Base-by-base conservation (phyloP, 352 stramenopile genomes). In the Pythium sp. region DNA sequence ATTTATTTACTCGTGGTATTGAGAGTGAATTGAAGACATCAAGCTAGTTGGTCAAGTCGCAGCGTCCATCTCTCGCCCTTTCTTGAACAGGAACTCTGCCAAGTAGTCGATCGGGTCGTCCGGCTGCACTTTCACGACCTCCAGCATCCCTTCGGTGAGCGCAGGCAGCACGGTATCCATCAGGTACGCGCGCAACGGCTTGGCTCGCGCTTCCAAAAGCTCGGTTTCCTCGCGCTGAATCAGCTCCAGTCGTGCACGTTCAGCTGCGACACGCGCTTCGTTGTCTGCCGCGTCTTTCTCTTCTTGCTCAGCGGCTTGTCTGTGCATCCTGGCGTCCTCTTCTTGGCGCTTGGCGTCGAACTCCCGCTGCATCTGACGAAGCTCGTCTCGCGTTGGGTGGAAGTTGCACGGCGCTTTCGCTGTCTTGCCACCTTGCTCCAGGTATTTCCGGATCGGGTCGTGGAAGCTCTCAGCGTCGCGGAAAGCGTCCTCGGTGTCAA, bases 51-150 rank as follows among this genome's bases (percentile, higher is more conserved):
- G 36, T 61, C 55, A 61, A 47, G 18, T 18, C 9, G 20, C 55
- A 28, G 65, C 71, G 24, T 90, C 83, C 58, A 90, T 69, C 58
- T 90, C 81, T 18, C 80, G 78, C 20, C 81, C 86, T 65, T 93
- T 94, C 46, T 82, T 77, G 74, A 96, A 95, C 32, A 96, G 80
- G 59, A 92, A 95, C 65, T 95, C 86, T 24, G 90, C 89, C 28
- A 97, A 75, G 60, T 92, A 96, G 73, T 96, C 89, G 64, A 96
- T 92, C 43, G 90, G 89, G 64, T 97, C 87, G 22, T 88, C 78
- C 0, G 89, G 87, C 73, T 95, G 84, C 46, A 93, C 84, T 34
- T 93, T 91, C 67, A 92, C 86, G n/a, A 94, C 81, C 72, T 97
- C 86, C 22, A 96, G 77, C 80, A 96, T 93, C 9, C 85, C 86